These are phyloP conservation scores for Trifolium pratense DNA, from an alignment of 306 rosid species.

Conservation along the genomic window DNA sequence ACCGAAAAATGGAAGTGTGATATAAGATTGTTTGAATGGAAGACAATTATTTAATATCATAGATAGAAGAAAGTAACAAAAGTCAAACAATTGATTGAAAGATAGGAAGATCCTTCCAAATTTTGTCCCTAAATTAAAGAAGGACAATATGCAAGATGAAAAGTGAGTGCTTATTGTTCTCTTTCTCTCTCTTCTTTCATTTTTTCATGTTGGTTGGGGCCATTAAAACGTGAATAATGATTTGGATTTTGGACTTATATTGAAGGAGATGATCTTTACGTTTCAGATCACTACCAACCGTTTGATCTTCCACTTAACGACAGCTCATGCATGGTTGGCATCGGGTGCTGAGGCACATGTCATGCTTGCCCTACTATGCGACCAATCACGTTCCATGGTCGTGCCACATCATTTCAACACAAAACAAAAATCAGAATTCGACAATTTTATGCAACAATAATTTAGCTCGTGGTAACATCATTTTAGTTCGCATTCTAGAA, in stretches of 20 bases:
- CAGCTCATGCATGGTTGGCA: constrained; percentile 73
- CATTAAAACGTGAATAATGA: constrained; percentile 50
- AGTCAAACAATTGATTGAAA: neutral
- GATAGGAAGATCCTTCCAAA: neutral
- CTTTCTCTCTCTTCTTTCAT: neutral
- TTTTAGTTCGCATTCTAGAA: too few relatives aligned
- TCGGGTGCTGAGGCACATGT: constrained; percentile 49
- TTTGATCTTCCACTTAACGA: constrained; percentile 55
- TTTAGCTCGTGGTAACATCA: too few relatives aligned
- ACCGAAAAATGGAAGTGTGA: too few relatives aligned
- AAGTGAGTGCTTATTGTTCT: neutral
- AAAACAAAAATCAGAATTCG: neutral
- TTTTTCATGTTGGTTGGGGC: constrained; percentile 11
- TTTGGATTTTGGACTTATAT: constrained; percentile 36
- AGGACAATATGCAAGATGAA: neutral
- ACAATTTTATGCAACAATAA: too few relatives aligned
- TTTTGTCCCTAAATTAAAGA: neutral
- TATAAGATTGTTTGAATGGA: too few relatives aligned
- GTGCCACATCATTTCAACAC: constrained; percentile 53
- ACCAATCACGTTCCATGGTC: constrained; percentile 68
- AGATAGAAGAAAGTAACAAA: neutral
- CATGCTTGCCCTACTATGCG: constrained; percentile 56
- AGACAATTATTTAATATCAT: too few relatives aligned
- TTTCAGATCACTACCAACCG: constrained; percentile 12
- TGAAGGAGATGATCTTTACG: constrained; percentile 43